Evolutionary conservation across 148 eudicot genomes (phyloP).

Genomic region (Rhododendron molle): DNA sequence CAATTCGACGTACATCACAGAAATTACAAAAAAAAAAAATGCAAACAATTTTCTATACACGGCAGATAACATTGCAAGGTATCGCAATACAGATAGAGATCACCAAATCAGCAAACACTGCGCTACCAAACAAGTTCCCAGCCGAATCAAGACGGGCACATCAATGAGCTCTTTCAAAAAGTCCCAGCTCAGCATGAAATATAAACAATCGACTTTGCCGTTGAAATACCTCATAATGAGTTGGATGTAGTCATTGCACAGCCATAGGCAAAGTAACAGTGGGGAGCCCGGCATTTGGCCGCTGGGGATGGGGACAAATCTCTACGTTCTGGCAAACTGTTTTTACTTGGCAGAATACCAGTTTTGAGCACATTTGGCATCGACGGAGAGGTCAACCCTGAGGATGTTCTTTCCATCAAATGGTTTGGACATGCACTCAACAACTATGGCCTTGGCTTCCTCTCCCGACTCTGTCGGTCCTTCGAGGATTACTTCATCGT

Average conservation of each 20-base stretch:
- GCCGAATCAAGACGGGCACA: neutral
- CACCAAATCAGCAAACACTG: neutral
- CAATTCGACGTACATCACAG: neutral
- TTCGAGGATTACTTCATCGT: slow-evolving; percentile 90
- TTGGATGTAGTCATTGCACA: neutral
- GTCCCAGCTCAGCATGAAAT: neutral
- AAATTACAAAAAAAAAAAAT: neutral
- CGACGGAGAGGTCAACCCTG: slow-evolving; percentile 69
- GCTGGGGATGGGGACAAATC: neutral
- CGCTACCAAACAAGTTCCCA: neutral
- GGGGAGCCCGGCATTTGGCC: neutral
- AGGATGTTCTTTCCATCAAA: slow-evolving; percentile 75
- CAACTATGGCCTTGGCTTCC: slow-evolving; percentile 75
- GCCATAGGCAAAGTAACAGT: neutral
- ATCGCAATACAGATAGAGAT: neutral
- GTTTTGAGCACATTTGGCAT: slow-evolving; percentile 79
- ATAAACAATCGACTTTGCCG: neutral
- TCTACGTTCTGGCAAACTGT: neutral
- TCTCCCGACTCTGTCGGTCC: slow-evolving; percentile 88
- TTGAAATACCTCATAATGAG: neutral
- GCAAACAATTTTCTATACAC: neutral
- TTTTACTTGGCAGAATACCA: slow-evolving; percentile 90
- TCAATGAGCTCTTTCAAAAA: neutral
- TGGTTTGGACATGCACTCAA: slow-evolving; percentile 91
- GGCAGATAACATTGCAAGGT: neutral